Evolutionary conservation across 2,329 filamentous ascomycete species (phyloP).

Genomic region (Davidsoniella eucalypti): DNA sequence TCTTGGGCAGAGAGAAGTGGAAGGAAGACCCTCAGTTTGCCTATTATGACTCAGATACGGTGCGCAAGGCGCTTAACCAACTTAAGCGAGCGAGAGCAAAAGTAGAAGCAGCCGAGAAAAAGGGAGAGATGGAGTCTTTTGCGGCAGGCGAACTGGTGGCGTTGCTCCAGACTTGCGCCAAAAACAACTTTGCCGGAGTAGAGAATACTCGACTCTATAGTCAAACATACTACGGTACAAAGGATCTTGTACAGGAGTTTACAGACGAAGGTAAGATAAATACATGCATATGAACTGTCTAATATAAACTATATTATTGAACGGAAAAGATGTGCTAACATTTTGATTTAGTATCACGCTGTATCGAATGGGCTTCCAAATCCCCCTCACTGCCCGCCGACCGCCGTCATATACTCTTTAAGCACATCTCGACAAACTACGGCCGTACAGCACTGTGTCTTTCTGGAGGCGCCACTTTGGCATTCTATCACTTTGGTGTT

Average conservation of each 20-base stretch:
- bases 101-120: constrained; percentile 34
- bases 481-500: constrained; percentile 93
- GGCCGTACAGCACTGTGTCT: constrained; percentile 85
- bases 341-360: constrained; percentile 5
- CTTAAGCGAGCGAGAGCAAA: constrained; percentile 46
- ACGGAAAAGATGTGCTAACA: not conserved
- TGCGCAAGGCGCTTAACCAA: constrained; percentile 61
- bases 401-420: constrained; percentile 44
- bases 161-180: constrained; percentile 78
- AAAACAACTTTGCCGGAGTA: constrained; percentile 92
- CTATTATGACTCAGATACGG: constrained; percentile 78
- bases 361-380: constrained; percentile 11
- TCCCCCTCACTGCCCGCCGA: constrained; percentile 8
- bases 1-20: constrained; percentile 68
- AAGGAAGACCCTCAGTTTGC: constrained; percentile 61
- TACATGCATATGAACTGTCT: not conserved
- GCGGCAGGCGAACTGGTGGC: constrained; percentile 46
- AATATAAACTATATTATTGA: not conserved
- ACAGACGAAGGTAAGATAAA: constrained; percentile 54
- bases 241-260: constrained; percentile 79
- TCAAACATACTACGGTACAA: constrained; percentile 96
- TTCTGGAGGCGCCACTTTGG: constrained; percentile 84
- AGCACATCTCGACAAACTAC: constrained; percentile 76
- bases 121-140: constrained; percentile 21
- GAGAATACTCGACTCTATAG: constrained; percentile 92